Conservation (phyloP, 805 yeast genomes). For the Suhomyces xylopsoci region DNA sequence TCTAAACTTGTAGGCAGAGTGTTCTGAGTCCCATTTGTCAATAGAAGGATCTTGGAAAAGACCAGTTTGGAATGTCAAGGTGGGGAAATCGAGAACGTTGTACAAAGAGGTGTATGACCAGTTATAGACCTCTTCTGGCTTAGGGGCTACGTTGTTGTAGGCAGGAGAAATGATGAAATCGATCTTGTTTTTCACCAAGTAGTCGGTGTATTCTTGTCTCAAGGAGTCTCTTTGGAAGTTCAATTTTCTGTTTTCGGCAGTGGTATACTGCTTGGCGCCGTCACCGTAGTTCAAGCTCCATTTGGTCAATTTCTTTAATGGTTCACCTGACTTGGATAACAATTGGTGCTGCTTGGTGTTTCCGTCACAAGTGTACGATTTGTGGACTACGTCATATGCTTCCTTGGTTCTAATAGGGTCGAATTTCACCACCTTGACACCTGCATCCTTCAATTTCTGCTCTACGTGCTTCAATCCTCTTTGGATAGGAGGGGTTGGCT, state of each 20-base stretch:
- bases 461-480: constrained; percentile 52
- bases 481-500: constrained; percentile 62
- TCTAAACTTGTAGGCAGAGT: constrained; percentile 37
- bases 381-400: constrained; percentile 56
- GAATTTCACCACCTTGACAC: constrained; percentile 55
- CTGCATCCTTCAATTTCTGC: constrained; percentile 54
- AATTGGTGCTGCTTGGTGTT: constrained; percentile 53
- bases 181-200: constrained; percentile 51
- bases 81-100: constrained; percentile 71
- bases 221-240: constrained; percentile 55
- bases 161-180: constrained; percentile 70
- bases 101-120: constrained; percentile 81
- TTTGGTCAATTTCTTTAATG: constrained; percentile 59
- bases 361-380: constrained; percentile 66
- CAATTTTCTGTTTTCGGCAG: constrained; percentile 54
- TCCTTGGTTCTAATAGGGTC: constrained; percentile 56
- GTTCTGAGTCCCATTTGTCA: constrained; percentile 47
- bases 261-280: constrained; percentile 47
- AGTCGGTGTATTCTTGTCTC: constrained; percentile 55
- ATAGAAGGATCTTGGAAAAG: constrained; percentile 52
- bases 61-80: constrained; percentile 62
- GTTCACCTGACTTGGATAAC: constrained; percentile 65
- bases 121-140: constrained; percentile 57
- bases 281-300: constrained; percentile 58
- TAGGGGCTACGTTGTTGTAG: constrained; percentile 70